Evolutionary conservation across 768 basidiomycete species (phyloP).

Genomic region (Amanita rubescens): DNA sequence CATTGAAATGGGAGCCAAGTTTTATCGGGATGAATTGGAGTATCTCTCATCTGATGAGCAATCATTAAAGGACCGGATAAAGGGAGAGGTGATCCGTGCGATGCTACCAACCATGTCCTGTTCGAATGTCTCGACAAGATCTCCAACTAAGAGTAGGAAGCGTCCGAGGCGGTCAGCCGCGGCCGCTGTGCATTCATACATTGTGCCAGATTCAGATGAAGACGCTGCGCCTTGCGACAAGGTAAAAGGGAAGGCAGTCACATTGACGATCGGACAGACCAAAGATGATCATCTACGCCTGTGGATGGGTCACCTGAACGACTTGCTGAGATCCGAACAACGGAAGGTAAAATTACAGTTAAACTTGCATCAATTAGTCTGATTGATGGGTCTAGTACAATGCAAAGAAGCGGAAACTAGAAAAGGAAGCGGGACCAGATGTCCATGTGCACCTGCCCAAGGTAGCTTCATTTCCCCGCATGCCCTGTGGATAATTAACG

Average conservation of each 20-base stretch:
- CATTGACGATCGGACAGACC: slow-evolving; percentile 13
- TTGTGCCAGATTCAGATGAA: slow-evolving; percentile 64
- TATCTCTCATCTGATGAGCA: slow-evolving; percentile 37
- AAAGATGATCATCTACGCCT: slow-evolving; percentile 43
- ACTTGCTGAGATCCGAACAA: slow-evolving; percentile 57
- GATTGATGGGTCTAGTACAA: slow-evolving; percentile 39
- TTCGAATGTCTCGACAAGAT: slow-evolving; percentile 15
- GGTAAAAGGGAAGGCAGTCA: not conserved
- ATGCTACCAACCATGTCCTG: slow-evolving; percentile 32
- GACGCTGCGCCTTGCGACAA: slow-evolving; percentile 34
- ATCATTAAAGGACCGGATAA: slow-evolving; percentile 13
- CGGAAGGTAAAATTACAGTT: slow-evolving; percentile 43
- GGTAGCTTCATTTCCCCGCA: slow-evolving; percentile 28
- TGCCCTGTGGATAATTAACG: not conserved
- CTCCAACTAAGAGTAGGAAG: slow-evolving; percentile 30
- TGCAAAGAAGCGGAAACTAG: slow-evolving; percentile 50
- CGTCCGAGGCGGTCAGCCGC: slow-evolving; percentile 56
- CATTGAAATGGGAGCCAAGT: slow-evolving; percentile 60
- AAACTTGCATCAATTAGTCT: not conserved
- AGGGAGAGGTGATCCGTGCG: slow-evolving; percentile 18
- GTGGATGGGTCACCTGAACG: slow-evolving; percentile 63
- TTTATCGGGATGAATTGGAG: slow-evolving; percentile 64
- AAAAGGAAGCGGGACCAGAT: slow-evolving; percentile 35
- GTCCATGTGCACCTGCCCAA: slow-evolving; percentile 48
- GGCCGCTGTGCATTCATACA: slow-evolving; percentile 48